Conservation (phyloP, 78 protist species). For the Guillardia theta region DNA sequence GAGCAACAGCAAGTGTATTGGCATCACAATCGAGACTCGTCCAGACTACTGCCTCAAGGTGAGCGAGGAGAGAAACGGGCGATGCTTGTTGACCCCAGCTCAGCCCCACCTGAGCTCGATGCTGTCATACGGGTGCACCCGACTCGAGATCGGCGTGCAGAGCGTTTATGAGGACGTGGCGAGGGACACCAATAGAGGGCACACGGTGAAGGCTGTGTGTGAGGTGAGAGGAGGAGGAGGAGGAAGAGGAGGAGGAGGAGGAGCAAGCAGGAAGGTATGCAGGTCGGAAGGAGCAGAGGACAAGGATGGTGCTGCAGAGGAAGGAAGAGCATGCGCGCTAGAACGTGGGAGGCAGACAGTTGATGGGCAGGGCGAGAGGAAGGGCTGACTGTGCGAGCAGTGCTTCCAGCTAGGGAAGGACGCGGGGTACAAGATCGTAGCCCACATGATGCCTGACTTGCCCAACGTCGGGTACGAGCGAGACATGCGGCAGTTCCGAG, state of each 20-base stretch:
- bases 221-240: background rate
- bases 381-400: constrained; percentile 26
- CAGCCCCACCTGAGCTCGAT: constrained; percentile 69
- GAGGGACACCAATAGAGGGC: constrained; percentile 86
- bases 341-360: background rate
- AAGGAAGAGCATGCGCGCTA: background rate
- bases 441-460: constrained; percentile 98
- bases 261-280: background rate
- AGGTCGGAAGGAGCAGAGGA: background rate
- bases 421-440: constrained; percentile 93
- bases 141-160: constrained; percentile 95
- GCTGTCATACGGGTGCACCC: constrained; percentile 86
- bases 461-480: constrained; percentile 76
- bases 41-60: constrained; percentile 95
- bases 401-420: constrained; percentile 80
- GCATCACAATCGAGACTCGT: constrained; percentile 95
- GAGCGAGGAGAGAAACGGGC: too few relatives aligned
- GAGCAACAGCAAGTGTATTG: constrained; percentile 82
- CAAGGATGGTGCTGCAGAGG: background rate
- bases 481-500: constrained; percentile 63
- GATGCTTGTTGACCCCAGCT: too few relatives aligned
- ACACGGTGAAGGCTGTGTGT: constrained; percentile 74
- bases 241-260: background rate
- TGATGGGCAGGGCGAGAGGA: background rate
- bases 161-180: constrained; percentile 87